Base-by-base conservation (phyloP, 2,329 filamentous ascomycete genomes). In the Fusarium robinianum region DNA sequence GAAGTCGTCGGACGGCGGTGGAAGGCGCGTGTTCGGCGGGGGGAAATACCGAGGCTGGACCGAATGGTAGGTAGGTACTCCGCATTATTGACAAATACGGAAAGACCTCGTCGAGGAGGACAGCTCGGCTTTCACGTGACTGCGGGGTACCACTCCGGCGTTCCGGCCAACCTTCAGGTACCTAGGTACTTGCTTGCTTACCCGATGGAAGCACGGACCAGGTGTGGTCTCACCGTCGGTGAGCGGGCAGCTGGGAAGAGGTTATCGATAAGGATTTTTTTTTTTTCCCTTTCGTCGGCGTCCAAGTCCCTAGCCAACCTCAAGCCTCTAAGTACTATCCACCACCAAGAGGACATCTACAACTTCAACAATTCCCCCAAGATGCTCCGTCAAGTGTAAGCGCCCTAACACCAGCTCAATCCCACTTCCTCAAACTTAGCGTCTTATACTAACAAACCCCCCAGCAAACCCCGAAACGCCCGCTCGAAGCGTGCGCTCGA, bases 401-500 rank as follows among this genome's bases (percentile, higher is more conserved):
- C 47, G 72, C 22, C 14, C 15, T 30, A 21, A 16, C 29, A 4
- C 3, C 32, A 24, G 4, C 8, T 9, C 5, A 11, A 21, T 15
- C n/a, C 3, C 14, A n/a, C 37, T 35, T 11, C n/a, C n/a, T n/a
- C n/a, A n/a, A n/a, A n/a, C n/a, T n/a, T n/a, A n/a, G n/a, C n/a
- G n/a, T n/a, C n/a, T n/a, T 24, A 24, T 30, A 33, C 16, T 30
- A 31, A 23, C 38, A 45, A 29, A 38, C 5, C 3, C 6, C 6
- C 6, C 55, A 81, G 78, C 66, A 81, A 81, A 71, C 79, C 80
- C 56, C 75, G 77, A 53, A 83, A 81, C 72, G 90, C 92, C 60
- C 90, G 94, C 76, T 94, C 90, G 46, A 96, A 96, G 79, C 87
- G 94, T 61, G 91, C 89, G 55, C 84, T 97, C 66, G 94, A 95